Conservation (phyloP, 129 eudicot genomes). For the carrot (Daucus carota) region DH1_v3.0 NC_030382.2:53381001-53381500, state of each 20-base stretch:
- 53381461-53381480: not conserved
- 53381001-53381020: too few relatives aligned
- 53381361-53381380: constrained; percentile 37
- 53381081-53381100: constrained; percentile 98
- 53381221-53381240: not conserved
- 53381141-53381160: constrained; percentile 91
- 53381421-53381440: too few relatives aligned
- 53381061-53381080: constrained; percentile 99
- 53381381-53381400: constrained; percentile 8
- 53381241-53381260: too few relatives aligned
- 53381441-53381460: not conserved
- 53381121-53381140: constrained; percentile 96
- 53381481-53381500: not conserved
- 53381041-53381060: constrained; percentile 15
- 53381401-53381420: not conserved
- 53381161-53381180: constrained; percentile 69
- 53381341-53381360: constrained; percentile 73
- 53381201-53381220: not conserved
- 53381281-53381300: constrained; percentile 47
- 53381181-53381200: not conserved
- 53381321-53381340: constrained; percentile 91
- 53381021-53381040: too few relatives aligned
- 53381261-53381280: not conserved
- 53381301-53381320: constrained; percentile 85
- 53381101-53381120: constrained; percentile 94